A percentile compares a stretch with the other conserved stretches of the same genome.
Evolutionary conservation across 2,329 filamentous ascomycete species (phyloP).

Genomic region (Tolypocladium amazonense): DNA sequence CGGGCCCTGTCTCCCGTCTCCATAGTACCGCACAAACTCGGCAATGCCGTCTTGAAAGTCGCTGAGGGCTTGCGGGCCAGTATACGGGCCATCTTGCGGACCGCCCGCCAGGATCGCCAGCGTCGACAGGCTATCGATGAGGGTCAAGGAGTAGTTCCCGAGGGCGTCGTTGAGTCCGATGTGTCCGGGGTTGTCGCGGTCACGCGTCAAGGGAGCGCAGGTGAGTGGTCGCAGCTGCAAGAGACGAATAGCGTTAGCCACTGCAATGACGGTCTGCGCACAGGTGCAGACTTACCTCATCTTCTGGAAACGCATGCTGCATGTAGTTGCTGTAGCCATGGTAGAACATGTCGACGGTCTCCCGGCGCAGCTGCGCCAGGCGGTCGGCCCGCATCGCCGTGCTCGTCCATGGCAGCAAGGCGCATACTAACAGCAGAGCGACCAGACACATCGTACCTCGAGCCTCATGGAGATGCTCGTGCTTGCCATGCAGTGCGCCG

Average conservation of each 20-base stretch:
- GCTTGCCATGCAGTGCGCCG: background rate
- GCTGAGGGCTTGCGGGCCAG: constrained; percentile 39
- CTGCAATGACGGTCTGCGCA: background rate
- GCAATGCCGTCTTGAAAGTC: constrained; percentile 75
- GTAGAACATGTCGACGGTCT: constrained; percentile 77
- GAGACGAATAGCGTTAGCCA: constrained; percentile 4
- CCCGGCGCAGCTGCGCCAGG: constrained; percentile 44
- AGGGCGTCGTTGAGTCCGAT: constrained; percentile 90
- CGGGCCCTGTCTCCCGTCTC: constrained; percentile 64
- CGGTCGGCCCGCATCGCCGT: constrained; percentile 44
- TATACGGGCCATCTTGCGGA: constrained; percentile 30
- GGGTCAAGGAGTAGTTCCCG: constrained; percentile 90
- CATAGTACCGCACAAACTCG: constrained; percentile 71
- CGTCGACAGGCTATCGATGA: constrained; percentile 91
- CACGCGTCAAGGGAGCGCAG: constrained; percentile 75
- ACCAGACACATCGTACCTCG: constrained; percentile 17
- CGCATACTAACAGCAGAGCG: constrained; percentile 13
- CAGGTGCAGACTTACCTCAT: constrained; percentile 48
- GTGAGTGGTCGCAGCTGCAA: constrained; percentile 69
- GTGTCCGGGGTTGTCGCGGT: constrained; percentile 66
- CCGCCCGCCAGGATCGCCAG: constrained; percentile 83
- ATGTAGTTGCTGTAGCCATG: constrained; percentile 97
- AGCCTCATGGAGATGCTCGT: constrained; percentile 9
- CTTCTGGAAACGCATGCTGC: constrained; percentile 86
- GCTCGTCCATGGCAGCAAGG: constrained; percentile 29